Percentiles rank a stretch among this genome's conserved stretches.
Evolutionary conservation across 176 grass and related monocot genomes (phyloP).

Genomic region (Triticum urartu): DNA sequence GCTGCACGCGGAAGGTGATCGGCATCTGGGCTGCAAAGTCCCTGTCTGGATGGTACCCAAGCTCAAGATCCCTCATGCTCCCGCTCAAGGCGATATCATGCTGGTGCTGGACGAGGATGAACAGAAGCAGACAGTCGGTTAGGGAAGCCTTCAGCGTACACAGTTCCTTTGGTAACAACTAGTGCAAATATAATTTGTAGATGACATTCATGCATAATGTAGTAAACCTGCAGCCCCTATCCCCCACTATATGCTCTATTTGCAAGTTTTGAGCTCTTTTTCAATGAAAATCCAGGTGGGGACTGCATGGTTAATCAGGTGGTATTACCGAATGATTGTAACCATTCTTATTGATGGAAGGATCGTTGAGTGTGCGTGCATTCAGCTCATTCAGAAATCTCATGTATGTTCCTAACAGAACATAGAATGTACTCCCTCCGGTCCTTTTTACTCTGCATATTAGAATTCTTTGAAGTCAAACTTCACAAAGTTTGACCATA

Average conservation of each 20-base stretch:
- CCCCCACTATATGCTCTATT: not conserved
- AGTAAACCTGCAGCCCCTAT: not conserved
- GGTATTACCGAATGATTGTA: not conserved
- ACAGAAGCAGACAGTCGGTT: not conserved
- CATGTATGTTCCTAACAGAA: not conserved
- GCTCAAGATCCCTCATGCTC: conserved; percentile 78
- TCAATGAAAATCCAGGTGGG: not conserved
- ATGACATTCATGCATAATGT: not conserved
- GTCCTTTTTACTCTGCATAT: no score
- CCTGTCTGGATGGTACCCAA: conserved; percentile 70
- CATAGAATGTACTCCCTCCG: not conserved
- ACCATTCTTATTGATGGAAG: not conserved
- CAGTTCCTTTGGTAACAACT: not conserved
- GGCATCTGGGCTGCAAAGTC: conserved; percentile 84
- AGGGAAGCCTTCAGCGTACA: not conserved
- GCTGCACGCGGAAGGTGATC: conserved; percentile 85
- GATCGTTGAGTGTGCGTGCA: not conserved
- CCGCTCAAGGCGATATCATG: conserved; percentile 57
- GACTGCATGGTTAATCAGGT: not conserved
- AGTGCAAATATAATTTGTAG: not conserved
- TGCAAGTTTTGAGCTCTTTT: not conserved
- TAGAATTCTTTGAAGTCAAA: no score
- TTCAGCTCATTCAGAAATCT: not conserved
- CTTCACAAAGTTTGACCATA: no score
- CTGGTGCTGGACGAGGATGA: conserved; percentile 54